Conservation (phyloP, 139 green algal species). For the Zygnema cylindricum region DNA sequence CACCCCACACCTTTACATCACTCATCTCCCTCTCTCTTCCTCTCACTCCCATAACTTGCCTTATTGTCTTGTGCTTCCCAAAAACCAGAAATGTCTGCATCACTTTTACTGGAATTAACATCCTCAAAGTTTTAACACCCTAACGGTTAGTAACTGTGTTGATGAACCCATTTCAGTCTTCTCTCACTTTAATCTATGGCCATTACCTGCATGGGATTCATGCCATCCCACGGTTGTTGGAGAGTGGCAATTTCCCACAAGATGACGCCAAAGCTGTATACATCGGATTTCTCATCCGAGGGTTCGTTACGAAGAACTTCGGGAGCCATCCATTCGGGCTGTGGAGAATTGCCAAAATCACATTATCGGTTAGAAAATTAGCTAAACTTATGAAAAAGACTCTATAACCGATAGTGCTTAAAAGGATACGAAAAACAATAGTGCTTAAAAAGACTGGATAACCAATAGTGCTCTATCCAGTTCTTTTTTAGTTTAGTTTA, state of each 20-base stretch:
- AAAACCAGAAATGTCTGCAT: background rate
- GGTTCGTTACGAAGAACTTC: constrained; percentile 68
- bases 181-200: constrained; percentile 70
- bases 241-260: constrained; percentile 90
- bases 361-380: too few relatives aligned
- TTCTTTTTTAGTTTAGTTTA: too few relatives aligned
- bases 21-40: background rate
- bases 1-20: background rate
- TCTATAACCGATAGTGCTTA: too few relatives aligned
- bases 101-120: background rate
- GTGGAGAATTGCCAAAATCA: too few relatives aligned
- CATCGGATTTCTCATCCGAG: constrained; percentile 85
- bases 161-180: background rate
- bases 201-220: constrained; percentile 70
- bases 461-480: too few relatives aligned
- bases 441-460: too few relatives aligned
- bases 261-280: constrained; percentile 87
- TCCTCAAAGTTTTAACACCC: background rate
- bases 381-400: too few relatives aligned
- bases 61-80: background rate
- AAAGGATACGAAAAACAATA: too few relatives aligned
- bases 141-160: background rate
- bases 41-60: background rate
- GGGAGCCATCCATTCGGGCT: constrained; percentile 92
- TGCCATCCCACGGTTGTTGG: constrained; percentile 83